A percentile compares a stretch with the other conserved stretches of the same genome.
These are phyloP conservation scores for Acanthochlamys bracteata DNA, from an alignment of 106 monocot genomes.

Conservation along the genomic window DNA sequence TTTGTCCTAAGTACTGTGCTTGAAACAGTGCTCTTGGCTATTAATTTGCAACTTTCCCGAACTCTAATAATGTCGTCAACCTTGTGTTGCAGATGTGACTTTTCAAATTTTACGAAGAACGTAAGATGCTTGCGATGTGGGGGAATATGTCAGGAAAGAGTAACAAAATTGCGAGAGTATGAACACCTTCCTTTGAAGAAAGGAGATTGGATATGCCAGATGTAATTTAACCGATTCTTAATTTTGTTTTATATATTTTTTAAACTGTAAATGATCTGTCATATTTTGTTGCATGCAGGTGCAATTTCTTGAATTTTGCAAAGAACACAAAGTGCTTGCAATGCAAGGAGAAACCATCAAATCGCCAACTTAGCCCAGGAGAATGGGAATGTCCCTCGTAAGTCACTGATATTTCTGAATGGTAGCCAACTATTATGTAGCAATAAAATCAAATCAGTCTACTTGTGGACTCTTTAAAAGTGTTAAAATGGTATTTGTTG, in stretches of 20 bases:
- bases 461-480: too few species aligned
- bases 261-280: too few species aligned
- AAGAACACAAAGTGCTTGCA: conserved; percentile 85
- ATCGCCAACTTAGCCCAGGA: conserved; percentile 68
- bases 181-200: conserved; percentile 89
- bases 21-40: too few species aligned
- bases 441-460: too few species aligned
- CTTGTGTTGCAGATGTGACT: conserved; percentile 59
- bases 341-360: conserved; percentile 68
- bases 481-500: too few species aligned
- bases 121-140: conserved; percentile 74
- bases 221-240: conserved; percentile 22
- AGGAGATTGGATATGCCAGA: conserved; percentile 94
- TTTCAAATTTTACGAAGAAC: conserved; percentile 86
- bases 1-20: conserved; percentile 64
- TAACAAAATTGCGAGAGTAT: conserved; percentile 41
- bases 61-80: too few species aligned
- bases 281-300: conserved; percentile 34
- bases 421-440: too few species aligned
- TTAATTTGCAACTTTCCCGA: too few species aligned
- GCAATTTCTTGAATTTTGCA: conserved; percentile 95
- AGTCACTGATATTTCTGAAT: conserved; percentile 23
- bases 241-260: neutral
- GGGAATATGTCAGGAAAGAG: conserved; percentile 50
- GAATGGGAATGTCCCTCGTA: conserved; percentile 98